phyloP scores from a whole-genome alignment of 371 early-diverging fungal genomes.

The Dinochytrium kinnereticum region DNA sequence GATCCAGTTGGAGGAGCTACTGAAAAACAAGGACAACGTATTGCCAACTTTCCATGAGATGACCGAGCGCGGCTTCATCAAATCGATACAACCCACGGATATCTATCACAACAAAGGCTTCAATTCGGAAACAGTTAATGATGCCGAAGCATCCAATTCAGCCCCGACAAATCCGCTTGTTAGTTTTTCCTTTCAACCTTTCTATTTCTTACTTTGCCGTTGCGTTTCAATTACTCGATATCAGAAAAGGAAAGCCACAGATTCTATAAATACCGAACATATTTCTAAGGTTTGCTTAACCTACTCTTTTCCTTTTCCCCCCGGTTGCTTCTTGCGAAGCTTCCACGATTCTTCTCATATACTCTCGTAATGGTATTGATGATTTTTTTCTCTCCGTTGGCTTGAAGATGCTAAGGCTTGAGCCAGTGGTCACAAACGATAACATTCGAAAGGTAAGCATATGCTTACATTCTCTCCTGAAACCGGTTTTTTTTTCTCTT shows the following conservation, averaged over 20 bases:
- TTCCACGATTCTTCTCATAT: no score
- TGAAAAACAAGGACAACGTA: background rate
- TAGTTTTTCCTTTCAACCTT: no score
- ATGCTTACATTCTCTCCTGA: background rate
- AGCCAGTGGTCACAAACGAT: slow-evolving; percentile 14
- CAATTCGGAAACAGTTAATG: slow-evolving; percentile 15
- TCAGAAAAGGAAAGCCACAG: slow-evolving; percentile 20
- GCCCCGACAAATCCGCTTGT: no score
- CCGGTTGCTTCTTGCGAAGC: no score
- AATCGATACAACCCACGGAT: background rate
- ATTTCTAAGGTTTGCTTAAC: slow-evolving; percentile 4
- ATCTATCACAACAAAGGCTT: background rate
- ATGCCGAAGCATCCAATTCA: no score
- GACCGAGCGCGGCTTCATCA: background rate
- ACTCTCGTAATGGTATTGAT: no score
- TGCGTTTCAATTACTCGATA: no score
- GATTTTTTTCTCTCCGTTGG: background rate
- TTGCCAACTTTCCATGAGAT: background rate
- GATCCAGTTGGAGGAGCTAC: background rate
- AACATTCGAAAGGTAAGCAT: background rate
- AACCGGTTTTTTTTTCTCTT: no score
- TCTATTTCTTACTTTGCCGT: no score
- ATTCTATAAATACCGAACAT: slow-evolving; percentile 27
- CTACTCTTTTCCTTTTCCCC: no score
- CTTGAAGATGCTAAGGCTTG: slow-evolving; percentile 11